phyloP scores from a whole-genome alignment of 2,329 filamentous ascomycete species.

The Monosporascus ibericus region DNA sequence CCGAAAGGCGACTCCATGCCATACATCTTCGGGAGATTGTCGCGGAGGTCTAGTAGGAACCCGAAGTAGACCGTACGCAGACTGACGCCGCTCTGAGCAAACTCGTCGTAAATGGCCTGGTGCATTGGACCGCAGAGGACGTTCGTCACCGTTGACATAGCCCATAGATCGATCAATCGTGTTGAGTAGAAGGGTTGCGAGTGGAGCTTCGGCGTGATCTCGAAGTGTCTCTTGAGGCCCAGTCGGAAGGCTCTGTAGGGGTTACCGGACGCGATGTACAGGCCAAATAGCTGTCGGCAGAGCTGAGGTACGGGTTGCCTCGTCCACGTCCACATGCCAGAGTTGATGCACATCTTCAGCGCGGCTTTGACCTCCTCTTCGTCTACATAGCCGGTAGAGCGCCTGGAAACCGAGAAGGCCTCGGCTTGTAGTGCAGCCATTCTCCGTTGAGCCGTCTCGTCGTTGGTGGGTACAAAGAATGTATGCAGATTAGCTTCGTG shows the following conservation, averaged over 20 bases:
- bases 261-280: constrained; percentile 14
- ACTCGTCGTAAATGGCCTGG: constrained; percentile 15
- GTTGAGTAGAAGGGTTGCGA: constrained; percentile 18
- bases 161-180: constrained; percentile 16
- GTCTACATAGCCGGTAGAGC: constrained; percentile 1
- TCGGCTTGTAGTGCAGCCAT: constrained; percentile 18
- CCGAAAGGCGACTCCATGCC: constrained; percentile 17
- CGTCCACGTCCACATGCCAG: constrained; percentile 19
- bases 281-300: constrained; percentile 15
- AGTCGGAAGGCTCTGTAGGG: constrained; percentile 18
- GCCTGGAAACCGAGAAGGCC: constrained; percentile 14
- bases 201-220: constrained; percentile 15
- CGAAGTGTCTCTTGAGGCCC: constrained; percentile 19
- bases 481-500: constrained; percentile 9
- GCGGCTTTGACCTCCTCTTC: constrained; percentile 12
- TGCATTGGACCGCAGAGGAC: constrained; percentile 16
- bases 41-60: constrained; percentile 19
- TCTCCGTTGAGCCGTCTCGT: constrained; percentile 11
- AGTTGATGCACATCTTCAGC: constrained; percentile 20
- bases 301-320: constrained; percentile 19
- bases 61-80: constrained; percentile 19
- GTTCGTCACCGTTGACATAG: constrained; percentile 17
- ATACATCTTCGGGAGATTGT: constrained; percentile 16
- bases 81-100: constrained; percentile 15
- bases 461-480: constrained; percentile 4